Evolutionary conservation across 2,329 filamentous ascomycete species (phyloP), one percentile per base, ranked within the genome.

Genomic region (Elsinoe batatas): DNA sequence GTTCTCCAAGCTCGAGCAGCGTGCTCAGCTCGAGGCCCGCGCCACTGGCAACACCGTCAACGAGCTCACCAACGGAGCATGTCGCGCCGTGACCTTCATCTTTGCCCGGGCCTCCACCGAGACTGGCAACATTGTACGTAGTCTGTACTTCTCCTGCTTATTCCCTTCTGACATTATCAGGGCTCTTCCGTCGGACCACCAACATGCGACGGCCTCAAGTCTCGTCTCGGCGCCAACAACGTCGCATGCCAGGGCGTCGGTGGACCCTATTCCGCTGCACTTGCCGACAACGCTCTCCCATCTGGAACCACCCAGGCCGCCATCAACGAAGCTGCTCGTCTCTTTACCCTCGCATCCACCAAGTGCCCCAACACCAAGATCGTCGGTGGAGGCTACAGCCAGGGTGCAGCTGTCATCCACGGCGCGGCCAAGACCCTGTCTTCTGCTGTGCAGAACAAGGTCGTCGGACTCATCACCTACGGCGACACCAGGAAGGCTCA

Each of bases 71-170:
- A 55, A 58, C 38, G 60, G 59, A 12, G 54, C 56, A 7, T 77
- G 74, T 65, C 72, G 72, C 42, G 62, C 69, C 26, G 71, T 78
- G 58, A 79, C 77, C 2, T 66, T 80, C 50, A 73, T 81, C 59
- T 81, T 77, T 58, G 78, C 78, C 15, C 74, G 79, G 13, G 78
- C 78, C 5, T 79, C 78, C 8, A 74, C 72, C 6, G 76, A 80
- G 62, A 32, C 59, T 0, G 77, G 77, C 26, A 80, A 79, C 60
- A 74, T 81, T 20, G 53, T 47, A 46, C 1, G 51, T 42, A 2
- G 1, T n/a, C 30, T 3, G 17, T 6, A 30, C 10, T 15, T 36
- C 30, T 13, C 53, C 7, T 10, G 10, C 8, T 35, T 11, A 18
- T 22, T 7, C 32, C 22, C 15, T 22, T 20, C 22, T 46, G n/a